These are phyloP conservation scores for Globisporangium alternatum DNA, from an alignment of 352 stramenopile species.

Conservation along the genomic window DNA sequence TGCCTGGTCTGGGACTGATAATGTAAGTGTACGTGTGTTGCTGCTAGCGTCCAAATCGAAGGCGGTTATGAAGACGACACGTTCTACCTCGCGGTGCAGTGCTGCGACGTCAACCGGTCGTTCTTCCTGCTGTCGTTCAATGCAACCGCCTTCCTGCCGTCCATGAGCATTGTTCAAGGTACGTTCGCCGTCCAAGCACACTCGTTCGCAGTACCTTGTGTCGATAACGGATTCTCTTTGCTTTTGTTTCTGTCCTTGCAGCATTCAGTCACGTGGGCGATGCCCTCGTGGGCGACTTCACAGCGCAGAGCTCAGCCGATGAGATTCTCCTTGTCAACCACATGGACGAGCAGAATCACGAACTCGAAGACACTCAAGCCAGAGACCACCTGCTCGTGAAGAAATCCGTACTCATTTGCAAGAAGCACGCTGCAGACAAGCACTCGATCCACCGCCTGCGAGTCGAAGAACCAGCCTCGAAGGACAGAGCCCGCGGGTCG, in stretches of 20 bases:
- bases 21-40: slow-evolving; percentile 4
- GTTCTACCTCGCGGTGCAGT: slow-evolving; percentile 35
- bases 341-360: slow-evolving; percentile 8
- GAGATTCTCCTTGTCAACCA: slow-evolving; percentile 47
- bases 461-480: slow-evolving; percentile 22
- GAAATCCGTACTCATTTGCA: slow-evolving; percentile 44
- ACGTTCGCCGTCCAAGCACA: slow-evolving; percentile 12
- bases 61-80: not conserved
- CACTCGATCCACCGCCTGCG: slow-evolving; percentile 41
- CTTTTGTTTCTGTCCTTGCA: slow-evolving; percentile 5
- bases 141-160: slow-evolving; percentile 20
- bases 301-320: slow-evolving; percentile 10
- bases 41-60: slow-evolving; percentile 24
- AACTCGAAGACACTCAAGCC: slow-evolving; percentile 1
- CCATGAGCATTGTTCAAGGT: slow-evolving; percentile 48
- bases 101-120: slow-evolving; percentile 37
- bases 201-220: not conserved
- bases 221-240: not conserved
- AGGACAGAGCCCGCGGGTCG: slow-evolving; percentile 15
- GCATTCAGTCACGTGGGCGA: slow-evolving; percentile 51
- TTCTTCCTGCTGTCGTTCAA: slow-evolving; percentile 55
- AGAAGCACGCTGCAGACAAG: slow-evolving; percentile 28
- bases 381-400: slow-evolving; percentile 31
- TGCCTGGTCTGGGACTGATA: not conserved
- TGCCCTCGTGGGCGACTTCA: slow-evolving; percentile 33